These are phyloP conservation scores for Cyberlindnera xylosilytica DNA, from an alignment of 805 yeast genomes.

Conservation along the genomic window DNA sequence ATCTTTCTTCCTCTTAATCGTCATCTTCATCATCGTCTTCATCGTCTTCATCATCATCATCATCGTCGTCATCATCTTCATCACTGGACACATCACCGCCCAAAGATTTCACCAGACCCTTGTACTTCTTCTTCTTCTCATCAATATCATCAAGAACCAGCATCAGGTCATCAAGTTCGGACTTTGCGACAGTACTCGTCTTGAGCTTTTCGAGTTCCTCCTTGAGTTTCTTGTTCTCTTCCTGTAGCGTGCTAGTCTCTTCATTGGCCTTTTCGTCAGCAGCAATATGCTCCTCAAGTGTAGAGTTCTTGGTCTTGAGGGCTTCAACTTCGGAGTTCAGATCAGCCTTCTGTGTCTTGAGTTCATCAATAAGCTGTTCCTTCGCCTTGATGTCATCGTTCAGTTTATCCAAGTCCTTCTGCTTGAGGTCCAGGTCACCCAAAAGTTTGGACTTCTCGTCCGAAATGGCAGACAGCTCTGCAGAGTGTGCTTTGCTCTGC, in stretches of 20 bases:
- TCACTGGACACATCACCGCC: constrained; percentile 69
- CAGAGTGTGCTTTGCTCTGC: no score
- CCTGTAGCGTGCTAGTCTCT: neutral
- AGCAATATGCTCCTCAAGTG: neutral
- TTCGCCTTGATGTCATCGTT: neutral
- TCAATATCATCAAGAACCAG: constrained; percentile 75
- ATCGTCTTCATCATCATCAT: constrained; percentile 46
- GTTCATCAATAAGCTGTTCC: neutral
- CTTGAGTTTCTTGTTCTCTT: constrained; percentile 20
- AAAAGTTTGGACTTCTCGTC: no score
- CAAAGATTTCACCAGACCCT: constrained; percentile 43
- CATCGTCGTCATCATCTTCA: constrained; percentile 66
- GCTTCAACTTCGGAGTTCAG: neutral
- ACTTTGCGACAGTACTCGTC: constrained; percentile 37
- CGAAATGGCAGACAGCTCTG: no score
- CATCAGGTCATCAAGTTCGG: constrained; percentile 72
- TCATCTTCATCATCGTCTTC: constrained; percentile 4
- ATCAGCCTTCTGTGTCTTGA: neutral
- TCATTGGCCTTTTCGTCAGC: neutral
- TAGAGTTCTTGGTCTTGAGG: neutral
- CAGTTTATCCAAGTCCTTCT: no score
- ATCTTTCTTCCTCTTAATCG: no score
- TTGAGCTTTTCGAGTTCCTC: constrained; percentile 18
- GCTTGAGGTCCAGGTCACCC: no score
- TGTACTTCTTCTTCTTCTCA: constrained; percentile 58